These are phyloP conservation scores for Cladosporium phlei DNA, from an alignment of 2,329 filamentous ascomycete genomes.

Conservation along the genomic window DNA sequence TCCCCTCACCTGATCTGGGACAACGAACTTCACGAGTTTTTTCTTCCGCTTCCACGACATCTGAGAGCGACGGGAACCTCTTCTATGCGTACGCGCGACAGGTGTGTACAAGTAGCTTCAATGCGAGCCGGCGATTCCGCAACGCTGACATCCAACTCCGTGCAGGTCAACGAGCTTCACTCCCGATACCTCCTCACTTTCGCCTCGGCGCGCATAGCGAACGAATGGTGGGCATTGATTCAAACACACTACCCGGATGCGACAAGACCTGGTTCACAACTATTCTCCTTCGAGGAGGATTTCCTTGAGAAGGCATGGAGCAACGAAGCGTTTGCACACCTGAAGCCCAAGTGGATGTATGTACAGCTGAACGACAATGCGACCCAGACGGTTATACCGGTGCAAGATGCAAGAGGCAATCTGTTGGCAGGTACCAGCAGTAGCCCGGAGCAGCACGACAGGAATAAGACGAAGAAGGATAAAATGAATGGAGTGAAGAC, in stretches of 20 bases:
- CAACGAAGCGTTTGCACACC: conserved; percentile 25
- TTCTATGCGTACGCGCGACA: conserved; percentile 28
- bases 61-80: conserved; percentile 19
- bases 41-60: conserved; percentile 5
- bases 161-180: conserved; percentile 22
- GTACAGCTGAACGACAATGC: conserved; percentile 19
- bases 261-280: conserved; percentile 27
- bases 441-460: conserved; percentile 15
- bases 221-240: conserved; percentile 31
- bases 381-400: conserved; percentile 26
- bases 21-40: conserved; percentile 6
- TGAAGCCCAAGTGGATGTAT: conserved; percentile 32
- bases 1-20: background rate
- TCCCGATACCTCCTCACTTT: conserved; percentile 32
- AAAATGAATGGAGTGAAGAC: conserved; percentile 17
- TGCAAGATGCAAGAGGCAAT: conserved; percentile 26
- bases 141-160: too few species aligned
- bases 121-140: too few species aligned
- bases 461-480: conserved; percentile 16
- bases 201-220: conserved; percentile 26
- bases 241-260: conserved; percentile 27
- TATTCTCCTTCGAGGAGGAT: conserved; percentile 31
- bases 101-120: too few species aligned
- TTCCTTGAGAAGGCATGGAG: conserved; percentile 27
- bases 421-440: conserved; percentile 20